A percentile compares a stretch with the other conserved stretches of the same genome.
Evolutionary conservation across 2,329 filamentous ascomycete species (phyloP).

Genomic region (Didymella pinodella): DNA sequence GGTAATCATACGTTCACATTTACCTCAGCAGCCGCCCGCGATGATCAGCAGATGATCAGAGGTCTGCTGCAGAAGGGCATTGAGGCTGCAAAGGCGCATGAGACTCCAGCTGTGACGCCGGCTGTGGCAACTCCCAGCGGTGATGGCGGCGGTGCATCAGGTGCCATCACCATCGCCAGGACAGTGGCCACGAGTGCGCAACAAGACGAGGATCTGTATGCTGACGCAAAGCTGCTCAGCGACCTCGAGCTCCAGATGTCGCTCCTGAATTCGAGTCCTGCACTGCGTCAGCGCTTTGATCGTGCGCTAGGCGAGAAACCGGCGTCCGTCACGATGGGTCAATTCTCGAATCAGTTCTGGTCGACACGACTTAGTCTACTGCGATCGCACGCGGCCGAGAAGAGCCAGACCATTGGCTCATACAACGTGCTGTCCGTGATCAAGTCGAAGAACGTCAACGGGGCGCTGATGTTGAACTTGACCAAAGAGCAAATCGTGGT

Average conservation of each 20-base stretch:
- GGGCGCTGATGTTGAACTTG: slow-evolving; percentile 77
- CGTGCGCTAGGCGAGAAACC: slow-evolving; percentile 85
- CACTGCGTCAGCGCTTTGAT: slow-evolving; percentile 83
- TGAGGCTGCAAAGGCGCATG: slow-evolving; percentile 67
- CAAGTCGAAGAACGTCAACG: slow-evolving; percentile 78
- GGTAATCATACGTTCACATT: slow-evolving; percentile 87
- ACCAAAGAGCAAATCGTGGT: slow-evolving; percentile 91
- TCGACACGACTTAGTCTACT: slow-evolving; percentile 84
- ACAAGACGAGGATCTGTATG: slow-evolving; percentile 72
- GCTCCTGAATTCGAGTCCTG: slow-evolving; percentile 79
- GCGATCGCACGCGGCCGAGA: slow-evolving; percentile 89
- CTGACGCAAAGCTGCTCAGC: slow-evolving; percentile 77
- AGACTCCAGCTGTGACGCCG: slow-evolving; percentile 47
- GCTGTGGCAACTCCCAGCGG: slow-evolving; percentile 28
- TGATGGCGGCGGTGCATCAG: slow-evolving; percentile 56
- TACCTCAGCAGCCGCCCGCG: slow-evolving; percentile 78
- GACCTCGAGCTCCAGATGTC: slow-evolving; percentile 88
- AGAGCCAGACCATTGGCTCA: slow-evolving; percentile 81
- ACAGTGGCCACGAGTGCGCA: slow-evolving; percentile 60
- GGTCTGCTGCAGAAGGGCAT: slow-evolving; percentile 82
- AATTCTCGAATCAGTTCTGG: slow-evolving; percentile 96
- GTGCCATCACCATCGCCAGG: slow-evolving; percentile 79
- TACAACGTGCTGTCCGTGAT: slow-evolving; percentile 94
- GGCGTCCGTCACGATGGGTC: slow-evolving; percentile 77
- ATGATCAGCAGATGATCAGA: slow-evolving; percentile 85